phyloP scores from a whole-genome alignment of 768 basidiomycete species.

The Lactifluus subvellereus region DNA sequence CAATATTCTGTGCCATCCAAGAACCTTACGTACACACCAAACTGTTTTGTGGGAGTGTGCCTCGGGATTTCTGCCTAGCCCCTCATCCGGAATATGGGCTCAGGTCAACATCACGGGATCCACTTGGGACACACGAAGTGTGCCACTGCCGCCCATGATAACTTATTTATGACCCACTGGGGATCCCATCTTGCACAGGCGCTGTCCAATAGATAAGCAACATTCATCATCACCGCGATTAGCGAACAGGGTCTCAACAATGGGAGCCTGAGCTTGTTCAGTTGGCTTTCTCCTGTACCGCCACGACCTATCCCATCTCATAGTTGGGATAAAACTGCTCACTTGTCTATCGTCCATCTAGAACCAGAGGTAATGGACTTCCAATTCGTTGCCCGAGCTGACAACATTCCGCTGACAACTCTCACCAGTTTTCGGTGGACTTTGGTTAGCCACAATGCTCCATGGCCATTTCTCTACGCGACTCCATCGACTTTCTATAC shows the following conservation, averaged over 20 bases:
- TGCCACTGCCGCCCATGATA: conserved; percentile 1
- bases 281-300: conserved; percentile 33
- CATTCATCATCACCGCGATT: not conserved
- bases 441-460: conserved; percentile 27
- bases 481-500: not conserved
- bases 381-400: not conserved
- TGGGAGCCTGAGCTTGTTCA: conserved; percentile 10
- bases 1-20: not conserved
- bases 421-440: conserved; percentile 38
- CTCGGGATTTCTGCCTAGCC: not conserved
- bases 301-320: conserved; percentile 44
- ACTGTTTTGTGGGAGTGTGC: not conserved
- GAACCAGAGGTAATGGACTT: conserved; percentile 45
- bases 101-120: not conserved
- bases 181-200: conserved; percentile 27
- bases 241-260: not conserved
- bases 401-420: not conserved
- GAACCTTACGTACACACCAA: not conserved
- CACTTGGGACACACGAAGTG: not conserved
- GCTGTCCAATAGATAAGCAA: conserved; percentile 24
- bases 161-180: conserved; percentile 16
- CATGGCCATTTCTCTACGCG: conserved; percentile 27
- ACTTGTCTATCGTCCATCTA: conserved; percentile 49
- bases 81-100: not conserved
- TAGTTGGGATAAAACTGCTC: conserved; percentile 43